These are phyloP conservation scores for Ampelocalamus luodianensis DNA, from an alignment of 176 grass and related monocot species.

Conservation along the genomic window DNA sequence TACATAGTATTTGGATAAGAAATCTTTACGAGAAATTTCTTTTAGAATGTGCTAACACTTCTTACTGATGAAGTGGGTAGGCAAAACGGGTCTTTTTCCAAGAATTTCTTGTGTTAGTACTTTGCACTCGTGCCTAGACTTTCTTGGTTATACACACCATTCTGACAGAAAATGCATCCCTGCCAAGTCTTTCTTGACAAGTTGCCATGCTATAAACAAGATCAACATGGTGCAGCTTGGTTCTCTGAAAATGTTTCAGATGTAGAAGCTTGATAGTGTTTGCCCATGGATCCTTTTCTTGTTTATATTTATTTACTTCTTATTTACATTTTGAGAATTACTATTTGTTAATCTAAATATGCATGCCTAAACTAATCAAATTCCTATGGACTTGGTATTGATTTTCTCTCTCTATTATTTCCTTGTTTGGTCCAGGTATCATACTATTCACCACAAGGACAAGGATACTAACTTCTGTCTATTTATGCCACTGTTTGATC, in stretches of 20 bases:
- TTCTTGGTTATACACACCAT: constrained; percentile 20
- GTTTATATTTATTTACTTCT: background rate
- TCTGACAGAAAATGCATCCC: background rate
- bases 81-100: background rate
- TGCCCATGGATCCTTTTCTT: background rate
- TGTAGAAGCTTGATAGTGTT: background rate
- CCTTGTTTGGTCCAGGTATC: constrained; percentile 44
- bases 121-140: background rate
- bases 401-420: background rate
- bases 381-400: background rate
- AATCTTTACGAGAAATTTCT: no score
- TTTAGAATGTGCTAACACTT: background rate
- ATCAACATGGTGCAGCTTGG: background rate
- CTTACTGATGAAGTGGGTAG: background rate
- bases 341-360: background rate
- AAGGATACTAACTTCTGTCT: constrained; percentile 69
- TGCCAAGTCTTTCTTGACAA: background rate
- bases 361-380: background rate
- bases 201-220: background rate
- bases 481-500: constrained; percentile 82
- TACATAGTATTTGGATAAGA: no score
- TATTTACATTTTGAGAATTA: background rate
- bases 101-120: background rate
- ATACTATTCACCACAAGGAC: constrained; percentile 61
- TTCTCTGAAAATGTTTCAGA: background rate